A percentile compares a stretch with the other conserved stretches of the same genome.
Conservation (phyloP, 495 filamentous ascomycete species). For the Barbatosphaeria neglecta region DNA sequence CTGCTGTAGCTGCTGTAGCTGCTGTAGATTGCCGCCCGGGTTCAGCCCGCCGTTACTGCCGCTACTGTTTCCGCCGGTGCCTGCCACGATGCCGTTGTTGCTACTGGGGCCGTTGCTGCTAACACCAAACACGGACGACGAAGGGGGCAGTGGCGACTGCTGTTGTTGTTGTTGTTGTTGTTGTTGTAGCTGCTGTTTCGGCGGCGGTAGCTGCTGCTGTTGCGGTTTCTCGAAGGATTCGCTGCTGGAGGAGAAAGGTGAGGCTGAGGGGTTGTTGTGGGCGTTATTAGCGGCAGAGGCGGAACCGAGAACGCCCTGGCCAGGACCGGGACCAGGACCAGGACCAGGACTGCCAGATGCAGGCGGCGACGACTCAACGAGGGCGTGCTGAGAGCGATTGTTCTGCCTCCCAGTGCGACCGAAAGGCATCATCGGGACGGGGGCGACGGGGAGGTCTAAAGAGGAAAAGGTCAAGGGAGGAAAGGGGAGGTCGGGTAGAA, state of each 20-base stretch:
- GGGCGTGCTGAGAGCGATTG: conserved; percentile 39
- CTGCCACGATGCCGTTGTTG: neutral
- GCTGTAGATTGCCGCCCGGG: neutral
- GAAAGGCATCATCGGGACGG: conserved; percentile 28
- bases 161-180: conserved; percentile 14
- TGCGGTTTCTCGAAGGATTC: conserved; percentile 36
- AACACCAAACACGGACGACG: neutral
- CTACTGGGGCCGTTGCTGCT: neutral
- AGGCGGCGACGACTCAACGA: conserved; percentile 26
- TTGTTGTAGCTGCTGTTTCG: conserved; percentile 13
- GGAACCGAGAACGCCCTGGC: conserved; percentile 3
- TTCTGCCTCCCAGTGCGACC: conserved; percentile 33
- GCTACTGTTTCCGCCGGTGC: neutral
- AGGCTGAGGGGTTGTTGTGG: conserved; percentile 26
- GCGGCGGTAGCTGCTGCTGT: conserved; percentile 22
- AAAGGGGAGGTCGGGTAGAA: too few species aligned
- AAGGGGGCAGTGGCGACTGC: conserved; percentile 1
- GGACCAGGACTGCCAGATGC: conserved; percentile 7
- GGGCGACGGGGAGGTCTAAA: neutral
- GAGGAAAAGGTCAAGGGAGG: too few species aligned
- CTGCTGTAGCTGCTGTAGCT: conserved; percentile 5
- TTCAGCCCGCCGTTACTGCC: too few species aligned
- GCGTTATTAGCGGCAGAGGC: conserved; percentile 13
- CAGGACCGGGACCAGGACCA: neutral
- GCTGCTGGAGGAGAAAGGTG: conserved; percentile 38